Evolutionary conservation across 495 filamentous ascomycete species (phyloP), one percentile per base, ranked within the genome.

Genomic region (Letharia lupina): DNA sequence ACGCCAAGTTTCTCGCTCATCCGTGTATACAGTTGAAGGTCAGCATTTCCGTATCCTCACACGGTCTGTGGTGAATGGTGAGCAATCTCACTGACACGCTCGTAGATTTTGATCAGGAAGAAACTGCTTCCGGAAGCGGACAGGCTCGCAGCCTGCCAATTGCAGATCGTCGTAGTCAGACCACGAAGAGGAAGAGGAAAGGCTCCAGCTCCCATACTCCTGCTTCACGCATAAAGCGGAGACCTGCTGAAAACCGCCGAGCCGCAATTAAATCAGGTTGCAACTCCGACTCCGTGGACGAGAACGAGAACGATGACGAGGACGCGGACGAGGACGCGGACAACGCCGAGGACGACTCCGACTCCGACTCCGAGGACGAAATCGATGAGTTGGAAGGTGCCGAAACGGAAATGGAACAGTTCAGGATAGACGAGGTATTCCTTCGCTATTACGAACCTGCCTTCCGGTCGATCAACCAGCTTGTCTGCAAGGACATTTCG

Each of bases 401-500:
- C 7, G 41, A 58, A 4, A n/a, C 42, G 1, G 41, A 65, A 10
- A 6, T 41, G 8, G 16, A 11, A 13, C n/a, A 4, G 6, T 47
- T 48, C 11, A 42, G 33, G 33, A 6, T 35, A 1, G 18, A 11
- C 11, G 28, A 65, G 2, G 37, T 48, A 13, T 13, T 15, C 28
- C 42, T 8, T 6, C 0, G 18, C 0, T 65, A 31, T 12, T 65
- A 65, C n/a, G 28, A 23, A 1, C 7, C 5, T 0, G 37, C 7
- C 15, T 61, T 62, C 1, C 60, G 37, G 58, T 23, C 28, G 1
- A 45, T 66, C 11, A 58, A 42, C 9, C 80, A 83, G 62, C 68
- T 78, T 48, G 78, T 77, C 61, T 81, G 79, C 45, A 72, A 58
- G 59, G 60, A 67, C 15, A 41, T 73, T 1, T n/a, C 52, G 3